Evolutionary conservation across 305 asterid genomes (phyloP).

Genomic region (Nicotiana rustica): DNA sequence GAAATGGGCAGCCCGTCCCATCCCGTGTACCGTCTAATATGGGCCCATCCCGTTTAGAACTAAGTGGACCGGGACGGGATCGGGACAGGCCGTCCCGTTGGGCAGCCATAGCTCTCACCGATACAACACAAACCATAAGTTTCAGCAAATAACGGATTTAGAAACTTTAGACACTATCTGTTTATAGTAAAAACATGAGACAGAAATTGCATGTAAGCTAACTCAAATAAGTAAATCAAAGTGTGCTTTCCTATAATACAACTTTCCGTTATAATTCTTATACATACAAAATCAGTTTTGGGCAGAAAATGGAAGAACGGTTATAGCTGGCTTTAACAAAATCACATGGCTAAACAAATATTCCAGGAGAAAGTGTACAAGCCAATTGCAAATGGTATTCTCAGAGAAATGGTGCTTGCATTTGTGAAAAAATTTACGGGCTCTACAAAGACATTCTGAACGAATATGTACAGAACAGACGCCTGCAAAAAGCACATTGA

Average conservation of each 20-base stretch:
- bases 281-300: conserved; percentile 24
- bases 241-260: conserved; percentile 22
- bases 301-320: conserved; percentile 9
- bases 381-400: conserved; percentile 29
- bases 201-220: background rate
- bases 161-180: no score
- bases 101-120: no score
- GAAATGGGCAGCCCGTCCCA: no score
- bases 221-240: background rate
- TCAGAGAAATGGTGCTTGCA: conserved; percentile 29
- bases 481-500: conserved; percentile 5
- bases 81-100: no score
- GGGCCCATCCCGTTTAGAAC: no score
- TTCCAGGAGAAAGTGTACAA: conserved; percentile 19
- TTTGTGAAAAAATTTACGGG: background rate
- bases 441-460: conserved; percentile 22
- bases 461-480: conserved; percentile 29
- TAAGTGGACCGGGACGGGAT: no score
- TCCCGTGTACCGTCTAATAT: no score
- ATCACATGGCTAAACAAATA: conserved; percentile 23
- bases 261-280: conserved; percentile 25
- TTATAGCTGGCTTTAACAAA: conserved; percentile 27
- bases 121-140: no score
- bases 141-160: no score
- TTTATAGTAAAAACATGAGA: background rate